phyloP scores from a whole-genome alignment of 1,139 yeast genomes.

The Suhomyces maxii region DNA sequence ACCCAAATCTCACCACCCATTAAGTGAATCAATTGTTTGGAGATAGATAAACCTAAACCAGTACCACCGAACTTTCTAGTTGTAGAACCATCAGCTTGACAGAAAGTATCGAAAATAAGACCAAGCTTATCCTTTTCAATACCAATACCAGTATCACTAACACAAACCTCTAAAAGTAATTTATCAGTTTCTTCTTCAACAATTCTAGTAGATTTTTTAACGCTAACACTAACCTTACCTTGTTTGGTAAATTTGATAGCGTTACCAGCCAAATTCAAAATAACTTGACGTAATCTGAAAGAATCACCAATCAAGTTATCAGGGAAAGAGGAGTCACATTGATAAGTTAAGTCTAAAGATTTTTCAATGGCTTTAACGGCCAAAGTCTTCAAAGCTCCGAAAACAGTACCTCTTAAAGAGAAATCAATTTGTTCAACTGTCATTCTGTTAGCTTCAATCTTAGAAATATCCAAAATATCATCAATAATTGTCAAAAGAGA shows the following conservation, averaged over 20 bases:
- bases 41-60: constrained; percentile 74
- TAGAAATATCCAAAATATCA: constrained; percentile 86
- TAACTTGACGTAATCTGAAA: constrained; percentile 80
- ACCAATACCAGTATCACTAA: constrained; percentile 87
- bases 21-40: constrained; percentile 79
- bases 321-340: constrained; percentile 83
- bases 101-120: constrained; percentile 80
- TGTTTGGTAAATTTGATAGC: constrained; percentile 83
- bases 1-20: constrained; percentile 96
- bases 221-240: constrained; percentile 72
- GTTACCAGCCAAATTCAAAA: constrained; percentile 79
- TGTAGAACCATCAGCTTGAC: constrained; percentile 92
- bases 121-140: constrained; percentile 81
- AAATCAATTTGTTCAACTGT: constrained; percentile 87
- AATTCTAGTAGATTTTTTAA: constrained; percentile 49
- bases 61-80: constrained; percentile 93
- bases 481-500: constrained; percentile 82
- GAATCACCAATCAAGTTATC: constrained; percentile 86
- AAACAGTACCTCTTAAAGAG: constrained; percentile 79
- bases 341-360: constrained; percentile 74
- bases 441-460: constrained; percentile 91
- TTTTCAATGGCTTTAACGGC: constrained; percentile 89
- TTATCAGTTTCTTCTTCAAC: constrained; percentile 51
- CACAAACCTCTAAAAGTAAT: constrained; percentile 76
- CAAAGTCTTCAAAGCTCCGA: constrained; percentile 82